Percentiles rank a stretch among this genome's conserved stretches.
Evolutionary conservation across 495 filamentous ascomycete species (phyloP).

Genomic region (Aspergillus carlsbadensis): DNA sequence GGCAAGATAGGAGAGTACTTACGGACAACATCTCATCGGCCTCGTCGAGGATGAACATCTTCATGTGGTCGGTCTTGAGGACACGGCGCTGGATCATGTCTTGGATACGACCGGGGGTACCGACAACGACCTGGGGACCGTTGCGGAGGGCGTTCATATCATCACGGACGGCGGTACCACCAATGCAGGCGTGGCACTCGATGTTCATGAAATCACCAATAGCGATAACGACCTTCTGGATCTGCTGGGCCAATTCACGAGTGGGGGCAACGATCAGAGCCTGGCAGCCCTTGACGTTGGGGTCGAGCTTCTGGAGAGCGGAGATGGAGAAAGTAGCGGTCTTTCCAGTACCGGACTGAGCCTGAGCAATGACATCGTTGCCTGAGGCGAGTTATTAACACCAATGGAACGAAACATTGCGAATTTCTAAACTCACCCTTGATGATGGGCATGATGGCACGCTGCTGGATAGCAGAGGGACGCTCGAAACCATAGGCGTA

Average conservation of each 20-base stretch:
- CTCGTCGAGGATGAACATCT: conserved; percentile 99
- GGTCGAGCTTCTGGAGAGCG: conserved; percentile 96
- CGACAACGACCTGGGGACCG: conserved; percentile 93
- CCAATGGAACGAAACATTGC: conserved; percentile 23
- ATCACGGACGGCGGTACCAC: conserved; percentile 95
- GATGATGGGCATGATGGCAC: conserved; percentile 99
- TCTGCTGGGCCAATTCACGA: conserved; percentile 96
- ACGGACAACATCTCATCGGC: conserved; percentile 98
- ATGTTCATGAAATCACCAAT: conserved; percentile 99
- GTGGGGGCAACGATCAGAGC: conserved; percentile 95
- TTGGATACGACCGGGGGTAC: conserved; percentile 94
- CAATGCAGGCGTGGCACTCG: conserved; percentile 98
- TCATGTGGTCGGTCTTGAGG: conserved; percentile 92
- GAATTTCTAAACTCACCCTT: conserved; percentile 70
- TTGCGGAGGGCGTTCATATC: conserved; percentile 96
- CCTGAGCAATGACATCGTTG: conserved; percentile 98
- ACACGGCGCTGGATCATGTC: conserved; percentile 99
- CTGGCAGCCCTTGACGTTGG: conserved; percentile 90
- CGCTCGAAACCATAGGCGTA: conserved; percentile 99
- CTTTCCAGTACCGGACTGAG: conserved; percentile 98
- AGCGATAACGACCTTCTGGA: conserved; percentile 97
- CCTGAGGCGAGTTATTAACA: conserved; percentile 51
- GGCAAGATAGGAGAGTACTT: conserved; percentile 35
- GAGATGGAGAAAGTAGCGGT: conserved; percentile 99
- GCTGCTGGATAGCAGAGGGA: conserved; percentile 98